These are phyloP conservation scores for Fusarium palustre DNA, from an alignment of 2,329 filamentous ascomycete genomes.

Conservation along the genomic window DNA sequence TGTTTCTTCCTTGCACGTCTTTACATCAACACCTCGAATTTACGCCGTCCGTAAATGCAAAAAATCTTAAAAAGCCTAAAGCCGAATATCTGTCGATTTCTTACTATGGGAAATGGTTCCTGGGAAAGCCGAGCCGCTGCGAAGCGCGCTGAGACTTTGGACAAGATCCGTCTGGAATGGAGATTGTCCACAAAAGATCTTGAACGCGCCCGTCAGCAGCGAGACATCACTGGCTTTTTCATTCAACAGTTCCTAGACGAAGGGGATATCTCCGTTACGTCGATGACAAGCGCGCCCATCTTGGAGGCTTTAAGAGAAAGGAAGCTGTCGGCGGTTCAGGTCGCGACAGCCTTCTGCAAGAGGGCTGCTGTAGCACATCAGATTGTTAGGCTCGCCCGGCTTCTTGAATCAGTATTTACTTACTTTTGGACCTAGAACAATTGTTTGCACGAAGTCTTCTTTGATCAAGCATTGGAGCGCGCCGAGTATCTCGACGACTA, in stretches of 20 bases:
- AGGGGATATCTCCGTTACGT: constrained; percentile 11
- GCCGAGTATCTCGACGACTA: constrained; percentile 30
- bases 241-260: constrained; percentile 36
- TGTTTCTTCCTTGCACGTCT: background rate
- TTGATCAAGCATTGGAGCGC: constrained; percentile 31
- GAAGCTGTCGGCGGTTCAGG: constrained; percentile 51
- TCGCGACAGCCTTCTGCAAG: constrained; percentile 64
- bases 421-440: background rate
- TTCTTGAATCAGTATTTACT: background rate
- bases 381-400: constrained; percentile 51
- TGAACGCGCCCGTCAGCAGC: constrained; percentile 13
- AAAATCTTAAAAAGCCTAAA: accelerated
- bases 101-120: background rate
- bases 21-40: background rate
- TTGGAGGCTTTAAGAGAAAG: background rate
- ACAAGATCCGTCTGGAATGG: constrained; percentile 40
- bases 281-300: constrained; percentile 15
- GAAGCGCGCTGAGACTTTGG: constrained; percentile 30
- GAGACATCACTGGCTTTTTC: constrained; percentile 33
- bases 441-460: constrained; percentile 39
- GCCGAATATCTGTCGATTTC: accelerated
- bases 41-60: background rate
- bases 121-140: constrained; percentile 38
- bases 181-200: constrained; percentile 30
- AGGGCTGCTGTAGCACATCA: constrained; percentile 65